Conservation (phyloP, 441 rosid genomes). For the Populus tomentosa region DNA sequence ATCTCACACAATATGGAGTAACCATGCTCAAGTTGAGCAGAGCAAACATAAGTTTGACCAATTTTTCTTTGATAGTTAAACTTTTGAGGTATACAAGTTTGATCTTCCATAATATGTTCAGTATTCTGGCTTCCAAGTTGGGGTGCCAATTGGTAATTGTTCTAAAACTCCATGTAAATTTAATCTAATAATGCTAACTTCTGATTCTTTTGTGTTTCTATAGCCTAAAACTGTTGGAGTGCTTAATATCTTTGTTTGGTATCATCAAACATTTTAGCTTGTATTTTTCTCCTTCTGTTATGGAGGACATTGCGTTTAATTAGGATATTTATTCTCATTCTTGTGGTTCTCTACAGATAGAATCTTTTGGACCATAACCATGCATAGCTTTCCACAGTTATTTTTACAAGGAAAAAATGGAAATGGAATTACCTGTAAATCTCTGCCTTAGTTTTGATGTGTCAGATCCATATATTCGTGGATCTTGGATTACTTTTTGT, state of each 20-base stretch:
- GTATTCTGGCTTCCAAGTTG: not conserved
- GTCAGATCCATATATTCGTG: not conserved
- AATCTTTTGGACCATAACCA: not conserved
- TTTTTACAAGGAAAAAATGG: not conserved
- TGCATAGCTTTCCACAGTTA: not conserved
- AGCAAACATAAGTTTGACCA: not conserved
- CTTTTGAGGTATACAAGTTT: not conserved
- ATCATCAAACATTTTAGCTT: not conserved
- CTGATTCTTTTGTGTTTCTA: not conserved
- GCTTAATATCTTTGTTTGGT: not conserved
- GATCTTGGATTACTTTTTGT: slow-evolving; percentile 13
- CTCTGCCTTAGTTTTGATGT: not conserved
- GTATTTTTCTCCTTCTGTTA: not conserved
- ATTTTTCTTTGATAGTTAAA: not conserved
- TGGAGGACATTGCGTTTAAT: not conserved
- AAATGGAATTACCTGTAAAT: not conserved
- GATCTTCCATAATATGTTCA: not conserved
- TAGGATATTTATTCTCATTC: not conserved
- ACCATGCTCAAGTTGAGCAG: not conserved
- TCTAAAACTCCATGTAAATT: no score
- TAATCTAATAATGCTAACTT: not conserved
- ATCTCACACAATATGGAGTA: not conserved
- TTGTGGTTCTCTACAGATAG: not conserved
- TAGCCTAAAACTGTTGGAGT: not conserved
- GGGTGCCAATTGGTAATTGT: no score